Conservation (phyloP, 78 protist genomes). For the Planoprotostelium fungivorum region DNA sequence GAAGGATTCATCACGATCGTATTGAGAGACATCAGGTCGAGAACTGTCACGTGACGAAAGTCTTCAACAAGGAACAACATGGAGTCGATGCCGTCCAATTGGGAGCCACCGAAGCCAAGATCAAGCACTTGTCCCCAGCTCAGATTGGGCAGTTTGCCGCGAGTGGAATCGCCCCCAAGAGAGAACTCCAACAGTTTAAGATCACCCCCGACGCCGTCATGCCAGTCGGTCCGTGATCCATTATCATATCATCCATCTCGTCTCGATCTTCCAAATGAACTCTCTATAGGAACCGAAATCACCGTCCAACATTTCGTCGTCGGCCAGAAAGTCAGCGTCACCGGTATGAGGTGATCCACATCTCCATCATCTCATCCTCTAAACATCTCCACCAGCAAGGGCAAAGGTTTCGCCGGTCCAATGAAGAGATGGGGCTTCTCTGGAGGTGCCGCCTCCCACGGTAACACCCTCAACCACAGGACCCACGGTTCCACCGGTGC, state of each 20-base stretch:
- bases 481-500: conserved; percentile 53
- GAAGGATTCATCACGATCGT: background rate
- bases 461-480: conserved; percentile 59
- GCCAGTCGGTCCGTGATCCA: conserved; percentile 53
- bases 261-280: background rate
- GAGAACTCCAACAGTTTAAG: conserved; percentile 48
- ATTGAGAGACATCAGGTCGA: conserved; percentile 16
- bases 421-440: conserved; percentile 70
- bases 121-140: conserved; percentile 31
- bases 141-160: conserved; percentile 37
- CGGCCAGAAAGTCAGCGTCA: conserved; percentile 63
- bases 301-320: conserved; percentile 60
- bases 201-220: conserved; percentile 57
- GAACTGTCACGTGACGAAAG: conserved; percentile 30
- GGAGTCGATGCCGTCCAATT: conserved; percentile 36
- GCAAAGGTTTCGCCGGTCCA: conserved; percentile 75
- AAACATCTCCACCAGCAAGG: conserved; percentile 14
- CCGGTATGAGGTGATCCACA: conserved; percentile 9
- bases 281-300: conserved; percentile 14
- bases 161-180: conserved; percentile 42
- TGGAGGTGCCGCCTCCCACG: conserved; percentile 72
- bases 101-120: conserved; percentile 39
- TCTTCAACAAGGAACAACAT: conserved; percentile 26
- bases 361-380: background rate
- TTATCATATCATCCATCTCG: background rate